Base-by-base conservation (phyloP, 345 rosid species). In the Gossypium longicalyx region DNA sequence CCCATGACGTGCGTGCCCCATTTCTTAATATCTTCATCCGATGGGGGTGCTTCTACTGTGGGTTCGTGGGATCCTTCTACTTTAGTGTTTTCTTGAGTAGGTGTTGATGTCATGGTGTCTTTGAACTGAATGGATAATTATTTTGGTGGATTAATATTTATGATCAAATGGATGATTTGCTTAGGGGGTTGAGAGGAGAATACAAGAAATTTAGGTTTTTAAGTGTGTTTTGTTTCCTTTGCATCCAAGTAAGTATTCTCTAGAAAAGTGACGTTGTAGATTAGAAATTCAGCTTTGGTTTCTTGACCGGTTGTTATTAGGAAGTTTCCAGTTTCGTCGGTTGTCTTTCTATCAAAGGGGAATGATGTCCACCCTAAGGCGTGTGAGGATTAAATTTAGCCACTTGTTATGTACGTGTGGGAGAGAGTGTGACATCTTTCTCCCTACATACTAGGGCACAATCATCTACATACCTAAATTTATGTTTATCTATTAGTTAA, bases 1-100 rank as follows among this genome's bases (percentile, higher is more conserved):
- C 97, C 98, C 97, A 92, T 94, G 71, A 90, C 41, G 8, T 89
- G 88, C 43, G 95, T 90, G 2, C 98, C 97, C 91, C 89, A 89
- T 73, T 89, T 92, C 85, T 88, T 85, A 34, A 80, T 47, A 13
- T 87, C 87, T 63, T 85, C 87, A 69, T 79, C 76, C 6, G 86
- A 52, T 22, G 34, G 38, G 2, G 81, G 25, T 10, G 53, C 60
- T 17, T 23, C 52, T 10, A 4, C 12, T 10, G 16, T 3, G 11
- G 47, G 67, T n/a, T 63, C 22, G 9, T 34, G 47, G 10, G 47
- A 29, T 63, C 12, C 45, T 63, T 38, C 69, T 41, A 44, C 7
- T 65, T 27, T 15, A 15, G 44, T 25, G 66, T 27, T 61, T 58
- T 76, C 74, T 49, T 65, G 68, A 5, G 41, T 5, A 12, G 29